phyloP scores from a whole-genome alignment of 192 early-diverging fungal species.

The Coemansia sp. region DNA sequence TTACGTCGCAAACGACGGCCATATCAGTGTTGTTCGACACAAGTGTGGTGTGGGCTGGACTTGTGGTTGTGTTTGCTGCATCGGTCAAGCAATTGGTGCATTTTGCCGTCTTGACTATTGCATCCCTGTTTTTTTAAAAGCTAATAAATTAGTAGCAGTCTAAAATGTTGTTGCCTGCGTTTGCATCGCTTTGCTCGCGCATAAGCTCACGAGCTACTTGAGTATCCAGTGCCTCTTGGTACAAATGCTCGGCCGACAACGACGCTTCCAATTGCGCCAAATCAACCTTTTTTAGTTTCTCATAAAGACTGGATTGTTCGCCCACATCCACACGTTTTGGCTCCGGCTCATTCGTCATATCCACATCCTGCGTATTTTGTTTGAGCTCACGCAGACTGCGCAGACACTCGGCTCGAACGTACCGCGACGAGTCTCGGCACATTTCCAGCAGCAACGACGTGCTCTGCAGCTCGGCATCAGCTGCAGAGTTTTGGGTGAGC shows the following conservation, averaged over 20 bases:
- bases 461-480: conserved; percentile 9
- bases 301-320: conserved; percentile 5
- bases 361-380: background rate
- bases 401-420: conserved; percentile 39
- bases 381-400: conserved; percentile 23
- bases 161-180: conserved; percentile 52
- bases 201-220: conserved; percentile 45
- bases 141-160: conserved; percentile 35
- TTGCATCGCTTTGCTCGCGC: conserved; percentile 33
- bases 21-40: conserved; percentile 55
- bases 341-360: background rate
- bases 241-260: conserved; percentile 43
- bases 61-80: conserved; percentile 41
- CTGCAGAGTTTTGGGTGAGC: conserved; percentile 6
- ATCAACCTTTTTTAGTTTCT: conserved; percentile 26
- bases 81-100: conserved; percentile 44
- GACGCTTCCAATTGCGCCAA: conserved; percentile 29
- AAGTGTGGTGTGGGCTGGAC: conserved; percentile 33
- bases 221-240: conserved; percentile 50
- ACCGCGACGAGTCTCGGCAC: conserved; percentile 50
- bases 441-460: conserved; percentile 38
- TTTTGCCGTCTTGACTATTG: background rate
- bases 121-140: background rate
- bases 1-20: conserved; percentile 75
- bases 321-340: background rate